These are phyloP conservation scores for Iris pallida DNA, from an alignment of 116 monocot species.

Conservation along the genomic window DNA sequence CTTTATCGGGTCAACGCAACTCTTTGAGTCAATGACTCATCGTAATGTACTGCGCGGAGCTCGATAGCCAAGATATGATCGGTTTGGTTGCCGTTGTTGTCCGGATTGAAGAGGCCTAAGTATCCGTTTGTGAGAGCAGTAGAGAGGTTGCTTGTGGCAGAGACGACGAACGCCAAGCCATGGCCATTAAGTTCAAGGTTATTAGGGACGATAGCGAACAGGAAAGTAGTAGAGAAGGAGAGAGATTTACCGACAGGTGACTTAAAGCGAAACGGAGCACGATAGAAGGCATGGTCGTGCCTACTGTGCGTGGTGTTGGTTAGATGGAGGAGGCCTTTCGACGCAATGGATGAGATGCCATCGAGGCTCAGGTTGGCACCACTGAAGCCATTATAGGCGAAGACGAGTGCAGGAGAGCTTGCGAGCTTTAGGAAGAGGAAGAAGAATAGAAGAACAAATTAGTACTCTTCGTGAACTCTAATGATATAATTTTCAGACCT, in stretches of 20 bases:
- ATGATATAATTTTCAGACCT: no score
- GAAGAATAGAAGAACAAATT: background rate
- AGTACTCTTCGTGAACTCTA: no score
- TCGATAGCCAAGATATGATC: slow-evolving; percentile 15
- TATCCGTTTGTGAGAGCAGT: slow-evolving; percentile 3
- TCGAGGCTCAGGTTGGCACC: slow-evolving; percentile 6
- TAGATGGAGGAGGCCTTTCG: slow-evolving; percentile 6
- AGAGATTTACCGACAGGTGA: background rate
- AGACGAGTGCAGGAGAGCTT: background rate
- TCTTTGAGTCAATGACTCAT: no score
- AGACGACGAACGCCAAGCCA: slow-evolving; percentile 12
- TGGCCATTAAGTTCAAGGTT: background rate
- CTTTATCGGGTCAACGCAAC: no score
- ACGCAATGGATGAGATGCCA: background rate
- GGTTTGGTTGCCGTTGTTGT: slow-evolving; percentile 6
- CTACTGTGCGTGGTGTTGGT: background rate
- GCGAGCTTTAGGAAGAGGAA: background rate
- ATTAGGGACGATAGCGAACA: slow-evolving; percentile 2
- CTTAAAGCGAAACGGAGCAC: slow-evolving; percentile 7
- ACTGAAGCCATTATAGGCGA: slow-evolving; percentile 3
- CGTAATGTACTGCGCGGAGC: no score
- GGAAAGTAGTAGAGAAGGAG: slow-evolving; percentile 16
- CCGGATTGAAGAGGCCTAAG: slow-evolving; percentile 11
- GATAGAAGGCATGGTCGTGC: slow-evolving; percentile 12
- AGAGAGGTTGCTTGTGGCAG: slow-evolving; percentile 5